A percentile compares a stretch with the other conserved stretches of the same genome.
phyloP scores from a whole-genome alignment of 2,329 filamentous ascomycete genomes.

The Sporothrix protearum region DNA sequence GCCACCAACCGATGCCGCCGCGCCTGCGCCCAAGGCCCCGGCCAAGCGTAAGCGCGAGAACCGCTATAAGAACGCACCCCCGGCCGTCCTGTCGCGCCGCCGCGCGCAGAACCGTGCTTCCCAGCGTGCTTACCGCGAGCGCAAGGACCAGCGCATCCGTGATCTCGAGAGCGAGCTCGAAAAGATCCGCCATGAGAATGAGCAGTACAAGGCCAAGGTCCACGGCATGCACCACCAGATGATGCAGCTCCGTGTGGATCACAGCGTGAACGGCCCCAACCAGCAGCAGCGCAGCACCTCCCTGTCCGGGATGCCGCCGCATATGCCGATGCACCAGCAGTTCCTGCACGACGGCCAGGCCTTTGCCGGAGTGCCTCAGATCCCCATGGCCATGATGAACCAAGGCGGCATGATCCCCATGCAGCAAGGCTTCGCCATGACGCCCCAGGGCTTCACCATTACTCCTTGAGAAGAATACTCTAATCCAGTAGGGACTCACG shows the following conservation, averaged over 20 bases:
- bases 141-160: slow-evolving; percentile 62
- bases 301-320: not conserved
- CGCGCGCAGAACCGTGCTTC: slow-evolving; percentile 60
- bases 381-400: not conserved
- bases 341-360: not conserved
- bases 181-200: slow-evolving; percentile 53
- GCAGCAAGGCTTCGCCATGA: not conserved
- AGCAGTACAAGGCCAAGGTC: slow-evolving; percentile 53
- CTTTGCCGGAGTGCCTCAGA: not conserved
- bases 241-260: slow-evolving; percentile 34
- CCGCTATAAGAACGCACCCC: slow-evolving; percentile 51
- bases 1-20: not conserved
- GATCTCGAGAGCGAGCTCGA: slow-evolving; percentile 58
- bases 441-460: not conserved
- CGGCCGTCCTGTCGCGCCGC: slow-evolving; percentile 51
- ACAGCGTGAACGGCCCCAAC: not conserved
- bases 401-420: not conserved
- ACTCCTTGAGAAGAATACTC: not conserved
- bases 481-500: too few relatives aligned
- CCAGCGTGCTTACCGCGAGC: slow-evolving; percentile 58
- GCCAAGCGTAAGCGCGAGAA: slow-evolving; percentile 50
- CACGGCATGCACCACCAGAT: slow-evolving; percentile 47
- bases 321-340: not conserved
- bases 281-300: not conserved
- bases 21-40: slow-evolving; percentile 35